Conservation (phyloP, 2,329 filamentous ascomycete genomes). For the Dothideomycetes sp. region DNA sequence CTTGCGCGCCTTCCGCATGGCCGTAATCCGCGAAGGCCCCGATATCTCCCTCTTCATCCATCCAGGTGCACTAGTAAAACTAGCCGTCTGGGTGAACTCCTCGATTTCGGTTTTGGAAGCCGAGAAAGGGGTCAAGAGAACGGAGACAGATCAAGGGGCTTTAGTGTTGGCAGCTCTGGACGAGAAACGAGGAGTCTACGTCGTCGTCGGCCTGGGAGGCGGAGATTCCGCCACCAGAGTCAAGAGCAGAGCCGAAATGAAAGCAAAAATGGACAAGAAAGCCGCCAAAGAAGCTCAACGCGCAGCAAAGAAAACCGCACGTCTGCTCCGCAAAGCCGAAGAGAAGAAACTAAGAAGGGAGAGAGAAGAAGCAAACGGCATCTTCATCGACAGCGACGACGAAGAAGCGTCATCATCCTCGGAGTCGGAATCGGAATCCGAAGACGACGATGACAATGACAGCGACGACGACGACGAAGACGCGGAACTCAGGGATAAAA, state of each 20-base stretch:
- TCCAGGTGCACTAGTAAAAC: conserved; percentile 82
- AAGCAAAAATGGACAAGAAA: conserved; percentile 55
- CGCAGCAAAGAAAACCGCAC: conserved; percentile 41
- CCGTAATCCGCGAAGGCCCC: conserved; percentile 87
- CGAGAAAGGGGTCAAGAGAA: conserved; percentile 53
- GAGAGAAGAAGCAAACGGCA: conserved; percentile 48
- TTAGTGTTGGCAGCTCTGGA: conserved; percentile 86
- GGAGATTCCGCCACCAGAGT: conserved; percentile 60
- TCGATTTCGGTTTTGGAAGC: conserved; percentile 83
- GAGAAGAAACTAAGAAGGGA: conserved; percentile 51
- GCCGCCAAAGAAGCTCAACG: conserved; percentile 48
- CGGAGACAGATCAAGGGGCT: conserved; percentile 54
- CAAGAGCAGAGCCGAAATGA: conserved; percentile 28
- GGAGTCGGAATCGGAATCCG: conserved; percentile 38
- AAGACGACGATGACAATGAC: conserved; percentile 30
- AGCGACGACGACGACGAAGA: conserved; percentile 25
- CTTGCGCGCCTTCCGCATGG: conserved; percentile 86
- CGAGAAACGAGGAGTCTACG: conserved; percentile 76
- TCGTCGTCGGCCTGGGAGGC: conserved; percentile 86
- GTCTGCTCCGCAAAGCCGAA: conserved; percentile 47
- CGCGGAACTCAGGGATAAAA: conserved; percentile 47
- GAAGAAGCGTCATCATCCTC: conserved; percentile 31
- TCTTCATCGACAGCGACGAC: conserved; percentile 36
- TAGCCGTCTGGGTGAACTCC: conserved; percentile 89
- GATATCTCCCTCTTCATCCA: conserved; percentile 89